Percentiles rank a stretch among this genome's conserved stretches.
These are phyloP conservation scores for Rhodamnia rubescens DNA, from an alignment of 345 rosid species.

Conservation along the genomic window DNA sequence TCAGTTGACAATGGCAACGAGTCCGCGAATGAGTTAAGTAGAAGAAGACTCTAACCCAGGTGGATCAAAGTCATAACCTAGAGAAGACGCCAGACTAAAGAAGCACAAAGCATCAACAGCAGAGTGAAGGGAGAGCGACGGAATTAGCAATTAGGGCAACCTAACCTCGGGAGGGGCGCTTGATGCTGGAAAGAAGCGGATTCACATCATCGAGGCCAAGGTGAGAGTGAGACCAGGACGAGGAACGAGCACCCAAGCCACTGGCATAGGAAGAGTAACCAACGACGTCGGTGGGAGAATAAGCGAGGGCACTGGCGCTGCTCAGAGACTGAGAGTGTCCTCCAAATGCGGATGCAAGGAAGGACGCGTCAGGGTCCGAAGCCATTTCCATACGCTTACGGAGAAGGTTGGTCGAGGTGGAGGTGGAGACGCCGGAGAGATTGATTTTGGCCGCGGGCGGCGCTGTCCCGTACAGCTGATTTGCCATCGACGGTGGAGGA, in stretches of 20 bases:
- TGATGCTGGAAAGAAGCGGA: constrained; percentile 2
- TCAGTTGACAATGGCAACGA: neutral
- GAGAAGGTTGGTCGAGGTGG: neutral
- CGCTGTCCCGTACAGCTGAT: neutral
- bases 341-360: neutral
- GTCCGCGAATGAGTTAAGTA: neutral
- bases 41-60: neutral
- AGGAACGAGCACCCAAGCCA: neutral
- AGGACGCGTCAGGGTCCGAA: neutral
- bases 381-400: neutral
- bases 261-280: neutral
- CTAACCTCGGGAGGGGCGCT: constrained; percentile 10
- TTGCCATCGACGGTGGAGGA: neutral
- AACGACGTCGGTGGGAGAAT: neutral
- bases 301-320: neutral
- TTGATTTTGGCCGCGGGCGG: neutral
- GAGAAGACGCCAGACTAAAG: neutral
- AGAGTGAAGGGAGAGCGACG: neutral
- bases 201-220: neutral
- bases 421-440: neutral
- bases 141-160: neutral
- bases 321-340: neutral
- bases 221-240: neutral
- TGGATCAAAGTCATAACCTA: neutral
- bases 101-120: neutral